Evolutionary conservation across 257 asterid genomes (phyloP), one percentile per base, ranked within the genome.

Genomic region (Scutellaria galericulata): DNA sequence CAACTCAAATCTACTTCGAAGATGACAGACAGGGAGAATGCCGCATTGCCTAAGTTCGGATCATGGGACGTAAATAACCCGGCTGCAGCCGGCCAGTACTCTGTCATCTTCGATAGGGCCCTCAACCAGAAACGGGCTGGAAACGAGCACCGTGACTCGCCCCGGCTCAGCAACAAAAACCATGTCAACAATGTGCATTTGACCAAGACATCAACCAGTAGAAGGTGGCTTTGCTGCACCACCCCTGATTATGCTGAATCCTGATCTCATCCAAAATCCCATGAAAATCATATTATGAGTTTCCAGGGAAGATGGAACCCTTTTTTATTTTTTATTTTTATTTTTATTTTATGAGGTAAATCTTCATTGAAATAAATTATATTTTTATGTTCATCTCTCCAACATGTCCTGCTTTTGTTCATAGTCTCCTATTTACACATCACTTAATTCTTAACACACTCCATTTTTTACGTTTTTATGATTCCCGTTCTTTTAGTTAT

Each of bases 11-110:
- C 3, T 65, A 24, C 18, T 12, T 46, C 41, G 13, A 73, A 73
- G 4, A 83, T 83, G 85, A 53, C 77, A 10, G 85, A 72, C n/a
- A 76, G 48, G 44, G 77, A 70, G 7, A 84, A 74, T 56, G 76
- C 24, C 3, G 56, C 76, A 48, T 61, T 82, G 78, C 89, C 89
- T 0, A 85, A 83, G 63, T 85, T 85, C 12, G 90, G 90, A 59
- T 79, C 83, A 20, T 85, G 90, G 90, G 85, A 85, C 73, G 79
- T 82, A 5, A 82, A 85, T 1, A 77, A 85, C 22, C 86, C 86
- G 2, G 81, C 73, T 5, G 81, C 86, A 7, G 81, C 87, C 0
- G 80, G 75, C 3, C 79, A 85, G 44, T 82, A 82, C 52, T 80
- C 90, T 22, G 56, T 82, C 78, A 80, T 85, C 31, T 82, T 85